Conservation (phyloP, 352 stramenopile genomes). For the Globisporangium echinulatum region DNA sequence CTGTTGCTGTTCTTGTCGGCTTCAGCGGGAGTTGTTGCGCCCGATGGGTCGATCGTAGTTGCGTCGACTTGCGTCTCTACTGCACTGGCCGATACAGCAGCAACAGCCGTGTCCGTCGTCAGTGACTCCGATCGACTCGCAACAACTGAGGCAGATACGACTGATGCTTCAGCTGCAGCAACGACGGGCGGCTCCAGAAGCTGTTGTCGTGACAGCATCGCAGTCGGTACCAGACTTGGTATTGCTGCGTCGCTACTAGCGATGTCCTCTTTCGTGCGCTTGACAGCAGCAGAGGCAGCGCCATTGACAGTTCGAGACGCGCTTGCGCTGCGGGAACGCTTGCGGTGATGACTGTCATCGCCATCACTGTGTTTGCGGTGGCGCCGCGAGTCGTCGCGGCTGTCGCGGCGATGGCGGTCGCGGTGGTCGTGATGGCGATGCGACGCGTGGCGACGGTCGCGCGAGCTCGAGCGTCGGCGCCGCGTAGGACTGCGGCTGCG, state of each 20-base stretch:
- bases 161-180: not conserved
- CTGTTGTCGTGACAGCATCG: not conserved
- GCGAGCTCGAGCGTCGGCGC: constrained; percentile 3
- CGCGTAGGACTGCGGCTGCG: constrained; percentile 16
- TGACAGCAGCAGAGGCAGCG: not conserved
- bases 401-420: constrained; percentile 20
- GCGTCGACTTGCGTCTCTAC: not conserved
- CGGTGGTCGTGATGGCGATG: not conserved
- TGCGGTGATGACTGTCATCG: not conserved
- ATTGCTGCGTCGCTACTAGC: not conserved
- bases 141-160: no score
- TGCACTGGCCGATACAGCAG: not conserved
- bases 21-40: constrained; percentile 1
- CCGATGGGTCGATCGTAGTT: not conserved
- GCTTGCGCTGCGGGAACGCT: not conserved
- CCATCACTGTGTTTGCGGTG: not conserved
- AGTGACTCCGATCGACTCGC: no score
- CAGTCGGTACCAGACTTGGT: not conserved
- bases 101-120: not conserved
- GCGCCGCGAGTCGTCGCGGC: constrained; percentile 2
- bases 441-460: constrained; percentile 1
- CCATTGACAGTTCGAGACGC: not conserved
- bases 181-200: not conserved
- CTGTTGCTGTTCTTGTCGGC: not conserved
- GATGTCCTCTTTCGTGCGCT: not conserved